Percentiles rank a stretch among this genome's conserved stretches.
phyloP scores from a whole-genome alignment of 441 rosid species.

The Viola pubescens region DNA sequence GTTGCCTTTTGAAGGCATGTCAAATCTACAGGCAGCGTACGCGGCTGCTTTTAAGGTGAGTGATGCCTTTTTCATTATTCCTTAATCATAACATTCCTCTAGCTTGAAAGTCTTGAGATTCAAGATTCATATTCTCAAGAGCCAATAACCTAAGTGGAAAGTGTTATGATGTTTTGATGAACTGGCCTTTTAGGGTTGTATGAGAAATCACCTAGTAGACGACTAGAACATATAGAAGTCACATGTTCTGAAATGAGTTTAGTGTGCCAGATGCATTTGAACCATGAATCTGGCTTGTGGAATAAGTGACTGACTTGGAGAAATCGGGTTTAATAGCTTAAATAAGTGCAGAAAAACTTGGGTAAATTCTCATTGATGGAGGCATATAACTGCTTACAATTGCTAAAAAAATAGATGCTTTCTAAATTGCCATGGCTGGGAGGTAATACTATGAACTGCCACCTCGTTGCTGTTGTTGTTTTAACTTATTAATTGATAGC shows the following conservation, averaged over 20 bases:
- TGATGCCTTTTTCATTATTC: background rate
- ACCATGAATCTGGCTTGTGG: no score
- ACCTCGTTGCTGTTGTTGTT: background rate
- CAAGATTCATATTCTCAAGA: background rate
- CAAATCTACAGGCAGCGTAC: slow-evolving; percentile 95
- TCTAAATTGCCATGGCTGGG: no score
- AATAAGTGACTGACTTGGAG: no score
- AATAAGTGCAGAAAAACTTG: no score
- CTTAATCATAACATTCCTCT: background rate
- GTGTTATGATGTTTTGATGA: background rate
- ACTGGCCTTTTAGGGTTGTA: slow-evolving; percentile 3
- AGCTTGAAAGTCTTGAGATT: background rate
- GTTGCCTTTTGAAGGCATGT: slow-evolving; percentile 99
- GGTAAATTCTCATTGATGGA: no score
- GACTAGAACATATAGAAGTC: no score
- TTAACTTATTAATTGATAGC: background rate
- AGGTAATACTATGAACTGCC: no score
- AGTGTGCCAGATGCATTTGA: no score
- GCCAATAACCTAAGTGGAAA: background rate
- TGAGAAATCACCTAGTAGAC: slow-evolving; percentile 2
- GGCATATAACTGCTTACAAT: no score
- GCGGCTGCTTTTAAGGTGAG: slow-evolving; percentile 95
- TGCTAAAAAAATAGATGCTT: no score
- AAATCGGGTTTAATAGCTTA: no score
- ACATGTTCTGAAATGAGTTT: no score